A percentile compares a stretch with the other conserved stretches of the same genome.
phyloP scores from a whole-genome alignment of 257 asterid genomes.

The Cynanchum wilfordii region DNA sequence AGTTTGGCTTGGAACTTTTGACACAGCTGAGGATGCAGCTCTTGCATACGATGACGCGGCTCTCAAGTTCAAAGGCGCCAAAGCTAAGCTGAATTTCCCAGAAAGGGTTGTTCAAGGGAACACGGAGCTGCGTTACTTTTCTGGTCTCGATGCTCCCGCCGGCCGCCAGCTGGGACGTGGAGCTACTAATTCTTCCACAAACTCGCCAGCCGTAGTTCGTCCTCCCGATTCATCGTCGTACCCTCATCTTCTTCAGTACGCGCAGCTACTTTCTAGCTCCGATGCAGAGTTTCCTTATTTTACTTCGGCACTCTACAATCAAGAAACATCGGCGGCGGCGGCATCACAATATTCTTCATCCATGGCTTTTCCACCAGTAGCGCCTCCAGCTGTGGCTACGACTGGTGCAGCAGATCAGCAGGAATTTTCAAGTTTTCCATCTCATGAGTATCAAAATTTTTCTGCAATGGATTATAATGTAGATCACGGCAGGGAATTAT shows the following conservation, averaged over 20 bases:
- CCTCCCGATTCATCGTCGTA: conserved; percentile 22
- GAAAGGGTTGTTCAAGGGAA: conserved; percentile 46
- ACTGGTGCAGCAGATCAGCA: neutral
- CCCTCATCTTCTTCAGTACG: conserved; percentile 67
- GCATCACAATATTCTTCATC: neutral
- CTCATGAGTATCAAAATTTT: conserved; percentile 23
- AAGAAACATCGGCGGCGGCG: conserved; percentile 9
- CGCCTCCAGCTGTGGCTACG: conserved; percentile 4
- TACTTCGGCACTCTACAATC: conserved; percentile 42
- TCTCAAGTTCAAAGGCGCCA: conserved; percentile 71
- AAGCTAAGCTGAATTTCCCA: conserved; percentile 86
- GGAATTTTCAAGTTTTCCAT: neutral
- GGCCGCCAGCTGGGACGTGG: no score
- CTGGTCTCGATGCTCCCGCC: neutral
- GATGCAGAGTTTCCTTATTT: conserved; percentile 58
- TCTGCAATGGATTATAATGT: conserved; percentile 19
- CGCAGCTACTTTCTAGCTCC: conserved; percentile 57
- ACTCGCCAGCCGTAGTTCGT: neutral
- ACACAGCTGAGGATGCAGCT: conserved; percentile 85
- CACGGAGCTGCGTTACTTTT: conserved; percentile 1
- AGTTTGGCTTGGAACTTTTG: conserved; percentile 82
- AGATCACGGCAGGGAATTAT: conserved; percentile 25
- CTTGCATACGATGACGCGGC: conserved; percentile 92
- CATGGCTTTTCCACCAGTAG: neutral
- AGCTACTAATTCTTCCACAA: neutral